These are phyloP conservation scores for Tranzscheliella williamsii DNA, from an alignment of 1,284 basidiomycete species.

Conservation along the genomic window DNA sequence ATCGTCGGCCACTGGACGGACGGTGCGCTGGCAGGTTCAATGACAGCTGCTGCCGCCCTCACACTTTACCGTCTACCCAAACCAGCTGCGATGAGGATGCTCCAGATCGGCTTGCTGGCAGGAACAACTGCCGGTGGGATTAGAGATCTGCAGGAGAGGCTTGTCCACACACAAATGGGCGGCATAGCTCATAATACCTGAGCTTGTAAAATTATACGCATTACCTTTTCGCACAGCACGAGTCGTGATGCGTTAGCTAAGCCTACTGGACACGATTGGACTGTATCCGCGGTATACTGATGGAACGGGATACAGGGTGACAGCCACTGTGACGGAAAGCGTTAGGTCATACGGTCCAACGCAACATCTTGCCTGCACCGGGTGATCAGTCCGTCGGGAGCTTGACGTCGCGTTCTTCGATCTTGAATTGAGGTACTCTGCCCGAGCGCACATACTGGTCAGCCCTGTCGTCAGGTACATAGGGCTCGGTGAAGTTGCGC, in stretches of 20 bases:
- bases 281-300: no score
- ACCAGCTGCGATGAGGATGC: slow-evolving; percentile 12
- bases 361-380: no score
- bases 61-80: slow-evolving; percentile 30
- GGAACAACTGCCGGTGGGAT: slow-evolving; percentile 32
- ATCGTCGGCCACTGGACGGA: slow-evolving; percentile 50
- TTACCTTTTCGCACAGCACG: no score
- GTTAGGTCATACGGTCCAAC: no score
- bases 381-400: no score
- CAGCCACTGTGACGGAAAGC: no score
- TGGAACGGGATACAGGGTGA: no score
- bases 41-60: slow-evolving; percentile 24
- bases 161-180: slow-evolving; percentile 24
- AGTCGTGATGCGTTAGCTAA: no score
- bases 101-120: slow-evolving; percentile 29
- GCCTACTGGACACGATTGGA: no score
- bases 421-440: slow-evolving; percentile 12
- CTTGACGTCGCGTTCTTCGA: slow-evolving; percentile 6
- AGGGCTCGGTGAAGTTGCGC: slow-evolving; percentile 6
- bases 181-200: slow-evolving; percentile 34
- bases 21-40: slow-evolving; percentile 40
- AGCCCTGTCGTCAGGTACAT: slow-evolving; percentile 10
- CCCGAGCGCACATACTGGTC: slow-evolving; percentile 24
- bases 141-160: slow-evolving; percentile 22
- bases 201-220: neutral